These are phyloP conservation scores for Emericellopsis terricola DNA, from an alignment of 495 filamentous ascomycete genomes.

Conservation along the genomic window DNA sequence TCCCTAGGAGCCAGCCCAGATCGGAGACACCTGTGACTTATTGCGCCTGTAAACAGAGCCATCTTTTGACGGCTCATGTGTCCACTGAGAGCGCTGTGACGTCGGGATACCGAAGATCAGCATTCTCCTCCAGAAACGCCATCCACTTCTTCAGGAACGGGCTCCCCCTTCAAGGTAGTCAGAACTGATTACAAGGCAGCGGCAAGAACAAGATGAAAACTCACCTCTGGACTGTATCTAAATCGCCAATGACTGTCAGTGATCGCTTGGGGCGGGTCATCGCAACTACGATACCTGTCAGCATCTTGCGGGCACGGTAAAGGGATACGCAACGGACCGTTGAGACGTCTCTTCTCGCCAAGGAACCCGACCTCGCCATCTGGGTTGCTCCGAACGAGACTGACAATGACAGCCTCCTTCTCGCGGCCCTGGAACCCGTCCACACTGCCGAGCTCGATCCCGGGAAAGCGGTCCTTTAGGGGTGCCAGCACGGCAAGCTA, in stretches of 20 bases:
- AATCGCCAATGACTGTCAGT: constrained; percentile 80
- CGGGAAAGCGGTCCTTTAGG: constrained; percentile 63
- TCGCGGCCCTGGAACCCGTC: constrained; percentile 96
- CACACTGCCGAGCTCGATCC: constrained; percentile 81
- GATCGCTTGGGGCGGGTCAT: constrained; percentile 90
- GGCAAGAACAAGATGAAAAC: constrained; percentile 13
- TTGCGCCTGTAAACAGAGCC: too few species aligned
- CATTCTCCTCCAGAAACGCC: constrained; percentile 67
- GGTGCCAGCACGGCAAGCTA: constrained; percentile 57
- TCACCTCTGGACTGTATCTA: constrained; percentile 74
- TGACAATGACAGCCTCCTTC: constrained; percentile 89
- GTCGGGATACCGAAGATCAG: constrained; percentile 73
- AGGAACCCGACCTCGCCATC: constrained; percentile 84
- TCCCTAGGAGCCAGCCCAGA: too few species aligned
- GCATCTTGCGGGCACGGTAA: not conserved
- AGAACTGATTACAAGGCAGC: constrained; percentile 4
- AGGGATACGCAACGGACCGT: too few species aligned
- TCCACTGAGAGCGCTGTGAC: constrained; percentile 30
- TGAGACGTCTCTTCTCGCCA: constrained; percentile 79
- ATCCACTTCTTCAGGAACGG: constrained; percentile 79
- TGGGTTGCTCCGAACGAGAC: constrained; percentile 74
- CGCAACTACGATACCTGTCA: constrained; percentile 40
- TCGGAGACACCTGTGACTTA: too few species aligned
- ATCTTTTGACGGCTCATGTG: constrained; percentile 7
- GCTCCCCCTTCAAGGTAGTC: constrained; percentile 37